phyloP scores from a whole-genome alignment of 192 early-diverging fungal species.

The Phlyctochytrium planicorne region DNA sequence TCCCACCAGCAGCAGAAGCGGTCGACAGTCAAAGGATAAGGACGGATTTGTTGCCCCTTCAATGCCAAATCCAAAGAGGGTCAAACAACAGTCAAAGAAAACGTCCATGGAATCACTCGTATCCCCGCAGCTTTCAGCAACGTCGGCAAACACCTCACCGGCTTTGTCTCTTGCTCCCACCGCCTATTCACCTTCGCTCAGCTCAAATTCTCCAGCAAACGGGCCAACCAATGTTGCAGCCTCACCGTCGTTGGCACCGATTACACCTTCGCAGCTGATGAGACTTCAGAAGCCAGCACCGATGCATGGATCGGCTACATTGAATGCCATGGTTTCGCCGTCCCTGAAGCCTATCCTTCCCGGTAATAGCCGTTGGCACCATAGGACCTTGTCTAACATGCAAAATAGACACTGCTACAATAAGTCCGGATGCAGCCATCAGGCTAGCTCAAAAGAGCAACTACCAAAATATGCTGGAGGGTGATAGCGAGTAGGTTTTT shows the following conservation, averaged over 20 bases:
- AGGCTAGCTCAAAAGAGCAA: conserved; percentile 68
- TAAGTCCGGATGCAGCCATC: conserved; percentile 38
- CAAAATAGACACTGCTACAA: conserved; percentile 1
- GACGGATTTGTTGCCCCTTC: conserved; percentile 19
- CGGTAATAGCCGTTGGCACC: conserved; percentile 23
- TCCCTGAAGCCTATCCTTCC: conserved; percentile 37
- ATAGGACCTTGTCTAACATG: conserved; percentile 12
- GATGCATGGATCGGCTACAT: conserved; percentile 24
- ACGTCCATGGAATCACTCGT: too few relatives aligned
- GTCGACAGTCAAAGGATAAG: background rate
- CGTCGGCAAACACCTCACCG: background rate
- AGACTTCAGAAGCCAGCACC: conserved; percentile 42
- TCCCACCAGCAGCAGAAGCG: too few relatives aligned
- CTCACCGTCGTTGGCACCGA: conserved; percentile 45
- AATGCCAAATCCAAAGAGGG: conserved; percentile 6
- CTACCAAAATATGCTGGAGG: conserved; percentile 86
- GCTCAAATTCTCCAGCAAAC: conserved; percentile 22
- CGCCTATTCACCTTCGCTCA: conserved; percentile 12
- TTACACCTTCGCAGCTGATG: conserved; percentile 70
- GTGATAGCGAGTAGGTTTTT: conserved; percentile 73
- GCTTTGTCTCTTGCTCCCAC: conserved; percentile 1
- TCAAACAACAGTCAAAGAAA: conserved; percentile 1
- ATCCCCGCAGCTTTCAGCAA: background rate
- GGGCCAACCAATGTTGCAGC: conserved; percentile 5
- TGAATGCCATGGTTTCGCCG: conserved; percentile 33